A percentile compares a stretch with the other conserved stretches of the same genome.
Conservation (phyloP, 2,329 filamentous ascomycete genomes). For the Phaeosphaeria sp. region DNA sequence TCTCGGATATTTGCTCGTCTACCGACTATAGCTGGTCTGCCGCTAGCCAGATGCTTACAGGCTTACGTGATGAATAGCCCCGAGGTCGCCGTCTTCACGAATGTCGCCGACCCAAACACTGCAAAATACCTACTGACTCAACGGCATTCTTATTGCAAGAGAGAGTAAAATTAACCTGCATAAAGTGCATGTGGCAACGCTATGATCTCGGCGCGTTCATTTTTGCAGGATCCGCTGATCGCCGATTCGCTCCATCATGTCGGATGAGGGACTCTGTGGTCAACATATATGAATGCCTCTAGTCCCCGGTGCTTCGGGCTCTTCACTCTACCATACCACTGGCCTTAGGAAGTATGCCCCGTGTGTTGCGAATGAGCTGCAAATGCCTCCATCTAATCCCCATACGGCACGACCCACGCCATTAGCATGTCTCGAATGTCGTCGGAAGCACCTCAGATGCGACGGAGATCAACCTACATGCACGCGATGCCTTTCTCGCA, state of each 20-base stretch:
- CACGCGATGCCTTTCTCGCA: constrained; percentile 52
- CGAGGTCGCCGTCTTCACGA: background rate
- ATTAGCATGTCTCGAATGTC: constrained; percentile 56
- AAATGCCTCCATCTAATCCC: background rate
- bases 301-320: background rate
- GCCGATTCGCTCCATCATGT: background rate
- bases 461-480: constrained; percentile 51
- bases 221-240: background rate
- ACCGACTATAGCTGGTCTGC: background rate
- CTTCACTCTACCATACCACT: background rate
- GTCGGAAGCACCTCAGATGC: constrained; percentile 56
- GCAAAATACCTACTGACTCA: background rate
- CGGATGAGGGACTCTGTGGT: background rate
- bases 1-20: background rate
- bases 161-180: no score
- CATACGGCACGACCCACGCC: constrained; percentile 19
- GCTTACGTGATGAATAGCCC: background rate
- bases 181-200: no score
- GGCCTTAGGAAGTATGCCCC: background rate
- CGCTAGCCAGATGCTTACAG: background rate
- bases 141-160: background rate
- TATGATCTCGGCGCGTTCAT: no score
- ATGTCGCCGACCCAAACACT: background rate
- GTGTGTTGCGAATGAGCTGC: background rate
- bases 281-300: background rate